Evolutionary conservation across 2,329 filamentous ascomycete species (phyloP), one percentile per base, ranked within the genome.

Genomic region (Aspergillus sp.): DNA sequence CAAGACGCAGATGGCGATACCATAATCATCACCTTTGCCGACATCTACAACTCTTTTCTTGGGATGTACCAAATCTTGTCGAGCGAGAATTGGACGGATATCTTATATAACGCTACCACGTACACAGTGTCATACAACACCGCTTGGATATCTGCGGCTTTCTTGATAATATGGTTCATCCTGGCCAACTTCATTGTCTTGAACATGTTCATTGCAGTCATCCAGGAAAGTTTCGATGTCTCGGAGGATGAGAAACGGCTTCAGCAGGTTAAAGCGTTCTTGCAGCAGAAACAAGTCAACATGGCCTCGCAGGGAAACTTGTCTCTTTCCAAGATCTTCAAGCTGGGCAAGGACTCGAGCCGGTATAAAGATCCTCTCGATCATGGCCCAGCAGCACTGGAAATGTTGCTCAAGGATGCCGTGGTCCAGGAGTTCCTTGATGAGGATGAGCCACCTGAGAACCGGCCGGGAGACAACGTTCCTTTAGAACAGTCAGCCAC

Each of bases 171-270:
- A 66, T 99, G 95, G 95, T 98, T 96, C 76, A 95, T 96, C 59
- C 84, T 99, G 47, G 85, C 92, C 5, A 97, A 96, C 75, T 94
- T 98, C 73, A 96, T 99, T 78, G 86, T 98, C 63, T 80, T 99
- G 80, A 99, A 98, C 73, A 99, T 99, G 95, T 99, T 99, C 82
- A 98, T 99, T 90, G 95, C 95, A 82, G 95, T 99, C 79, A 99
- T 99, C 66, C 95, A 99, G 76, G 95, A 99, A 73, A 99, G 96
- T 71, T 99, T 99, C 73, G 95, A 99, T 77, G 92, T 99, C 25
- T 96, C 93, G 3, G 95, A 99, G 74, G 96, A 99, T 73, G 93
- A 98, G 75, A 99, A 99, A 78, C 92, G 96, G 19, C 79, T 98
- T 63, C 92, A 98, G 73, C 96, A 99, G 77, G 93, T 99, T 62